Percentiles rank a stretch among this genome's conserved stretches.
Evolutionary conservation across 805 yeast species (phyloP).

Genomic region (Lachancea sp.): DNA sequence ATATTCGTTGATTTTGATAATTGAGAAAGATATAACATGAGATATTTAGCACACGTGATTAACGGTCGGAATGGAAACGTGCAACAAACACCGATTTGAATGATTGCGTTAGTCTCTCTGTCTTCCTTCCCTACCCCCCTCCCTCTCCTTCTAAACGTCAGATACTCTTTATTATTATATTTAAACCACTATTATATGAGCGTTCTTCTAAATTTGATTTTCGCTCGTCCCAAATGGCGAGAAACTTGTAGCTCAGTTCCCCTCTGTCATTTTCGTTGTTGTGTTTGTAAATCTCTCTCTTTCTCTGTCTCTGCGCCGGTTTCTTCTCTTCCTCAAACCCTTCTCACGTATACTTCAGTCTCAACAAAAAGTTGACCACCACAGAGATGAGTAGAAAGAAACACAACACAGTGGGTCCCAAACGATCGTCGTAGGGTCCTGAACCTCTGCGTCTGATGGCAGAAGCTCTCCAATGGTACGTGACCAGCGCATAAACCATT

Average conservation of each 20-base stretch:
- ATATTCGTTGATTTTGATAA: constrained; percentile 4
- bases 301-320: no score
- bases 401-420: constrained; percentile 97
- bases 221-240: no score
- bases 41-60: no score
- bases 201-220: no score
- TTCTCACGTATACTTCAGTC: constrained; percentile 35
- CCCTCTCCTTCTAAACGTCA: neutral
- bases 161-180: neutral
- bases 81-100: no score
- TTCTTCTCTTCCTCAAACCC: neutral
- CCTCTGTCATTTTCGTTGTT: no score
- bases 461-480: constrained; percentile 99
- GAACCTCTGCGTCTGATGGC: constrained; percentile 96
- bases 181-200: neutral
- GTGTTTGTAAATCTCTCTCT: no score
- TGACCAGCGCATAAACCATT: constrained; percentile 89
- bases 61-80: no score
- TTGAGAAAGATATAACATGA: no score
- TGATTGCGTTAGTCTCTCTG: no score
- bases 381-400: constrained; percentile 89
- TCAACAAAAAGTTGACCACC: constrained; percentile 81
- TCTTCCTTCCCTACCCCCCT: no score
- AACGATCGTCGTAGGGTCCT: constrained; percentile 98
- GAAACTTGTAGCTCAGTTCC: no score